Percentiles rank a stretch among this genome's conserved stretches.
These are phyloP conservation scores for Coemansia sp. DNA, from an alignment of 371 early-diverging fungal species.

Conservation along the genomic window DNA sequence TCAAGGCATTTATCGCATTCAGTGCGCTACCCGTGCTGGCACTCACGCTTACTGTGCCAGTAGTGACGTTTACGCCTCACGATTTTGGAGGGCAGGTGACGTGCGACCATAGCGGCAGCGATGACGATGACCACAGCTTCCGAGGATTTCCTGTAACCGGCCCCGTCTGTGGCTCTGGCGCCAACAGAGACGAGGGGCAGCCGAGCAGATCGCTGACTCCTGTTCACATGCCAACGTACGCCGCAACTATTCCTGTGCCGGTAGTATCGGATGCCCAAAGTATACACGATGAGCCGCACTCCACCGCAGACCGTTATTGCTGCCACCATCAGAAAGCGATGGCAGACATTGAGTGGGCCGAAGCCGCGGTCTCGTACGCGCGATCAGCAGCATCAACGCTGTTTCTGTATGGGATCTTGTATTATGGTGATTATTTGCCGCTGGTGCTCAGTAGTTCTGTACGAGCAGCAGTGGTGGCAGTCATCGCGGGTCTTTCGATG, in stretches of 20 bases:
- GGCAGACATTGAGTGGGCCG: slow-evolving; percentile 23
- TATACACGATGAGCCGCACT: not conserved
- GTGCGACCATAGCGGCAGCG: not conserved
- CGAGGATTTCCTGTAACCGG: not conserved
- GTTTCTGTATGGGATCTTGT: slow-evolving; percentile 21
- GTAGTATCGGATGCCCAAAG: not conserved
- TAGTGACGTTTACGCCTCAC: slow-evolving; percentile 13
- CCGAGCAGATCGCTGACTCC: not conserved
- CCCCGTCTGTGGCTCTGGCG: not conserved
- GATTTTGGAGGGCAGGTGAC: not conserved
- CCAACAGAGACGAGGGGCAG: not conserved
- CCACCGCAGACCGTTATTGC: not conserved
- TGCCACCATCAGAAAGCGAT: not conserved
- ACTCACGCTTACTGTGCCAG: slow-evolving; percentile 52
- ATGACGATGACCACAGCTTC: not conserved
- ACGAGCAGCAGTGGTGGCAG: not conserved
- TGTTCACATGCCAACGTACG: not conserved
- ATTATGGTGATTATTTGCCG: not conserved
- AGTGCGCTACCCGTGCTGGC: slow-evolving; percentile 46
- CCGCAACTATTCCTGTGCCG: not conserved
- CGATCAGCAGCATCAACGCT: slow-evolving; percentile 14
- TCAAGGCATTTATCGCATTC: slow-evolving; percentile 31
- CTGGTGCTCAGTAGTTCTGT: not conserved
- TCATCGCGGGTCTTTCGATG: slow-evolving; percentile 7
- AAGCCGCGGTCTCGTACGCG: slow-evolving; percentile 11